Evolutionary conservation across 768 basidiomycete species (phyloP), one percentile per base, ranked within the genome.

Genomic region (Pulveroboletus frians): DNA sequence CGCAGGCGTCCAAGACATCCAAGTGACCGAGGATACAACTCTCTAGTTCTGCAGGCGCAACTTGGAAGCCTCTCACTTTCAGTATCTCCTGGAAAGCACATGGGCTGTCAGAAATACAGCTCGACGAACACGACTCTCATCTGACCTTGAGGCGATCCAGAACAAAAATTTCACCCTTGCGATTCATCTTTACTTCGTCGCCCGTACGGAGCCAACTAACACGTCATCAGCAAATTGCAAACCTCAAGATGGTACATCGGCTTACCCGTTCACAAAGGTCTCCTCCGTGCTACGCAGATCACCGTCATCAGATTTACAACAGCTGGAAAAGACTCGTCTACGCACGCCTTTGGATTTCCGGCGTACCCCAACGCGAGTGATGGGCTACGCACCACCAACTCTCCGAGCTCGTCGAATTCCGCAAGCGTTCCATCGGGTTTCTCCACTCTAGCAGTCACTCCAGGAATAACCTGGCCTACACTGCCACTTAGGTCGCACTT

Each of bases 61-160:
- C 83, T 61, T 81, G 64, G 61, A 67, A 73, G 14, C 72, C 74
- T 59, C 75, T 72, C 34, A 84, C 79, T 67, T 89, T 87, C 66
- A 87, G 73, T 47, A 85, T 79, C 72, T 88, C 85, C 84, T 84
- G 47, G 1, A 1, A 3, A 47, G 32, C 10, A 39, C 9, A n/a
- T 26, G 23, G 4, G 23, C 1, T 4, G 3, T 53, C 9, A 58
- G 31, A 15, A 4, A 26, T 6, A 14, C 26, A 6, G 30, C 11
- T 38, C 17, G 26, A 17, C 1, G 15, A 38, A 18, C 10, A 26
- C 18, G 15, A 30, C 3, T 3, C 34, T 1, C 30, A 43, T 29
- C 53, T n/a, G 55, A 82, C 84, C 76, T 88, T 89, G 47, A 87
- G 63, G 21, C 87, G 79, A 62, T 89, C 87, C 11, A 89, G 78